Percentiles rank a stretch among this genome's conserved stretches.
phyloP scores from a whole-genome alignment of 116 monocot genomes.

The Thalassia testudinum region DNA sequence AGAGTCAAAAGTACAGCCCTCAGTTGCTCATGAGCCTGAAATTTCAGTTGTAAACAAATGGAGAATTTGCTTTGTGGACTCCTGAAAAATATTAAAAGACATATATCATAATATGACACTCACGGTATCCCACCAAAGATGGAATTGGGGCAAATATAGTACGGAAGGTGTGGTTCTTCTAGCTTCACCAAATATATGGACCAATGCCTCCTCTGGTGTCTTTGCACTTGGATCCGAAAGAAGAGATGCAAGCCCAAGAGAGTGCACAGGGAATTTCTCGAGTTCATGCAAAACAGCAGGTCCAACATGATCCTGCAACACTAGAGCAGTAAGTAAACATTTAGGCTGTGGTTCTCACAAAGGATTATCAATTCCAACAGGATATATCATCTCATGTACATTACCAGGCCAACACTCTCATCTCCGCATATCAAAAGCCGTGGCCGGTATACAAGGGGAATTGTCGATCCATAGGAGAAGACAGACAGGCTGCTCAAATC shows the following conservation, averaged over 20 bases:
- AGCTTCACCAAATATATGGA: conserved; percentile 98
- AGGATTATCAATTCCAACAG: too few relatives aligned
- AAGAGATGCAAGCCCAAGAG: conserved; percentile 91
- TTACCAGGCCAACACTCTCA: conserved; percentile 87
- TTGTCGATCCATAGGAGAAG: conserved; percentile 47
- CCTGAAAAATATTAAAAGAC: neutral
- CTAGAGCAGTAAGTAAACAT: conserved; percentile 12
- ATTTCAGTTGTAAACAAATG: neutral
- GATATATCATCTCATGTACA: neutral
- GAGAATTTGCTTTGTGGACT: neutral
- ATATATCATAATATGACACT: conserved; percentile 7
- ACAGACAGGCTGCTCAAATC: conserved; percentile 39
- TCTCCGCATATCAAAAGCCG: conserved; percentile 84
- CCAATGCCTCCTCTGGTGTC: conserved; percentile 95
- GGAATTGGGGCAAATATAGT: conserved; percentile 88
- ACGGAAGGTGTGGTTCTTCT: conserved; percentile 85
- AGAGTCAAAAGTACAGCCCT: conserved; percentile 89
- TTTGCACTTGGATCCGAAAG: conserved; percentile 98
- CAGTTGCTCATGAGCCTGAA: conserved; percentile 90
- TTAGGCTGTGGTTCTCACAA: neutral
- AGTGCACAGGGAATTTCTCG: conserved; percentile 98
- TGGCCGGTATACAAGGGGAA: conserved; percentile 85
- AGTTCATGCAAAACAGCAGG: conserved; percentile 92
- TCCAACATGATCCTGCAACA: conserved; percentile 85
- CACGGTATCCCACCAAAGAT: conserved; percentile 99